Conservation (phyloP, 352 stramenopile genomes). For the Phytopythium kandeliae region DNA sequence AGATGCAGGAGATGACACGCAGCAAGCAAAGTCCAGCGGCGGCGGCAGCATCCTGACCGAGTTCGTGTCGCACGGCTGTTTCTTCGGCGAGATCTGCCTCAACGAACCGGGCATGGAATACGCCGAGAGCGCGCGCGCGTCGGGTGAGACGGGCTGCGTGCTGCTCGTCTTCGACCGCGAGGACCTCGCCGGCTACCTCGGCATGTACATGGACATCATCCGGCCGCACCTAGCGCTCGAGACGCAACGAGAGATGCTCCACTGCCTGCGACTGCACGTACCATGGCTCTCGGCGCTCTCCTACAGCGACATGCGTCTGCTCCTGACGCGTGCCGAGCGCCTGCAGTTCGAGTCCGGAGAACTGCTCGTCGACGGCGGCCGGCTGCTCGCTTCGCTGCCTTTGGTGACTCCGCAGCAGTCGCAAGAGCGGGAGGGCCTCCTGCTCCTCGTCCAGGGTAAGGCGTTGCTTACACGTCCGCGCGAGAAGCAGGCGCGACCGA, state of each 20-base stretch:
- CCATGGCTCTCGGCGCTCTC: conserved; percentile 33
- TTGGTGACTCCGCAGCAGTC: background rate
- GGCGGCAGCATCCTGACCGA: conserved; percentile 16
- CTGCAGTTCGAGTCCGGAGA: conserved; percentile 36
- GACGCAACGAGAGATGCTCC: conserved; percentile 41
- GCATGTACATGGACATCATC: conserved; percentile 66
- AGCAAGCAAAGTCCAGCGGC: background rate
- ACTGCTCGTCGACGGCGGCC: conserved; percentile 37
- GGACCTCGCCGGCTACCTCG: conserved; percentile 53
- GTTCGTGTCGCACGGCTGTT: conserved; percentile 33
- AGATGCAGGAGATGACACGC: background rate
- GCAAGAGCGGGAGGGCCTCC: conserved; percentile 20
- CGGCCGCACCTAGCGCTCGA: conserved; percentile 50
- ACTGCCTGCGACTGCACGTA: conserved; percentile 30
- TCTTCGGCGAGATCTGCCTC: conserved; percentile 58
- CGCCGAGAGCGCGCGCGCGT: conserved; percentile 33
- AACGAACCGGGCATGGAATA: conserved; percentile 32
- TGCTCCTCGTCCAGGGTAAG: conserved; percentile 24
- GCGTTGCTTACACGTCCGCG: conserved; percentile 10
- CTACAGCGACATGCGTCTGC: conserved; percentile 49
- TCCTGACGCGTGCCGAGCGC: conserved; percentile 36
- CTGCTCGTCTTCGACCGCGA: conserved; percentile 48
- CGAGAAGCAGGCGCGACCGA: conserved; percentile 4
- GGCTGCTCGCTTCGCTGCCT: conserved; percentile 7
- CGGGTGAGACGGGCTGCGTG: conserved; percentile 14